Conservation (phyloP, 2,329 filamentous ascomycete genomes). For the Sporothrix globosa region DNA sequence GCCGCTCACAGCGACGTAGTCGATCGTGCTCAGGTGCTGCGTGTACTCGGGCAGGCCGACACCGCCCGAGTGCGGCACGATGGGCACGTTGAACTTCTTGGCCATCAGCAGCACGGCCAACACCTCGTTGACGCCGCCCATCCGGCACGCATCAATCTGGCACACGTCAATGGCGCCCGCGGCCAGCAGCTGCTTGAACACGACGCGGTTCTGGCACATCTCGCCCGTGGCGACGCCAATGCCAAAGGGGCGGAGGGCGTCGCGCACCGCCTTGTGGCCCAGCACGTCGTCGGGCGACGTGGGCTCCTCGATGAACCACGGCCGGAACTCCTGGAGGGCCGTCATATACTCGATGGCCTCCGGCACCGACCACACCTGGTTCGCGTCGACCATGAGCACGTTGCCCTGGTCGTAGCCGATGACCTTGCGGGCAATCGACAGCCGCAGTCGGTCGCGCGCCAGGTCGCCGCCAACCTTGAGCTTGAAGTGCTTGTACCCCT, state of each 20-base stretch:
- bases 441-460: slow-evolving; percentile 69
- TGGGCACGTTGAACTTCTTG: slow-evolving; percentile 74
- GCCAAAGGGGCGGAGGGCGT: slow-evolving; percentile 72
- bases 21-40: slow-evolving; percentile 87
- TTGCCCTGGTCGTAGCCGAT: slow-evolving; percentile 66
- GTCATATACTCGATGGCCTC: slow-evolving; percentile 89
- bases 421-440: slow-evolving; percentile 70
- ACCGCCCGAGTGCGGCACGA: slow-evolving; percentile 87
- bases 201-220: slow-evolving; percentile 93
- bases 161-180: slow-evolving; percentile 82
- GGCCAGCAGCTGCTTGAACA: slow-evolving; percentile 89
- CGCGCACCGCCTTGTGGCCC: slow-evolving; percentile 81
- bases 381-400: slow-evolving; percentile 89
- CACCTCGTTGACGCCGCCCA: slow-evolving; percentile 90
- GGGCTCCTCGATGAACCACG: slow-evolving; percentile 94
- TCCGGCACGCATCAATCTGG: slow-evolving; percentile 86
- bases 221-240: slow-evolving; percentile 90
- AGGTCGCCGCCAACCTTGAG: slow-evolving; percentile 80
- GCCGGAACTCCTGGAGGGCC: slow-evolving; percentile 77
- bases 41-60: slow-evolving; percentile 93
- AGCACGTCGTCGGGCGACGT: slow-evolving; percentile 88
- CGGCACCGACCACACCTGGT: slow-evolving; percentile 89
- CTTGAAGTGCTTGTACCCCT: slow-evolving; percentile 87
- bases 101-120: slow-evolving; percentile 88
- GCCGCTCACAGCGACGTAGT: slow-evolving; percentile 84